These are phyloP conservation scores for Moniliella sp. DNA, from an alignment of 1,284 basidiomycete species.

Conservation along the genomic window DNA sequence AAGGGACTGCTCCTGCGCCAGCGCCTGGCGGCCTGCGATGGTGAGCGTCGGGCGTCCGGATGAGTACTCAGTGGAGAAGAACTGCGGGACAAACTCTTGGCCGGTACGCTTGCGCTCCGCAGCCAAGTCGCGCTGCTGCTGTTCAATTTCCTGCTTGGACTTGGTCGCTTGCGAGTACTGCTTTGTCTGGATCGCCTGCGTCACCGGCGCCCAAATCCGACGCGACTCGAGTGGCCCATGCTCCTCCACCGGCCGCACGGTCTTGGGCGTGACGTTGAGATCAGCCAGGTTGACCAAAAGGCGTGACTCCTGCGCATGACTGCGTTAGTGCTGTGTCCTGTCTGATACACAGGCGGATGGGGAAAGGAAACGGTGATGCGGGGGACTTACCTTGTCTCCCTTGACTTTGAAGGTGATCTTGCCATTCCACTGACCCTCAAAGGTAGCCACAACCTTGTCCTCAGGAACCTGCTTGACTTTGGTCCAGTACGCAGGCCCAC, in stretches of 20 bases:
- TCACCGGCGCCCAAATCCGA: constrained; percentile 64
- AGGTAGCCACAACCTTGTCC: constrained; percentile 52
- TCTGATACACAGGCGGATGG: constrained; percentile 2
- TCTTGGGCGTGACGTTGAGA: constrained; percentile 57
- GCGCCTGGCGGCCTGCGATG: constrained; percentile 30
- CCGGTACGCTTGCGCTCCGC: constrained; percentile 17
- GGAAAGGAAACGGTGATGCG: constrained; percentile 11
- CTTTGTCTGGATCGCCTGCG: constrained; percentile 48
- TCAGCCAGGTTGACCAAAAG: constrained; percentile 57
- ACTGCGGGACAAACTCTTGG: constrained; percentile 47
- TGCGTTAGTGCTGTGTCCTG: background rate
- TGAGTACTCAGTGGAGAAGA: constrained; percentile 52
- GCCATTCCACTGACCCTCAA: constrained; percentile 74
- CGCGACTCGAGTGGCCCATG: constrained; percentile 65
- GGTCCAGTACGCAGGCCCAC: constrained; percentile 47
- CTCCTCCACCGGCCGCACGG: constrained; percentile 55
- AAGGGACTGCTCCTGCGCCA: constrained; percentile 34
- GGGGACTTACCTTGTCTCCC: constrained; percentile 39
- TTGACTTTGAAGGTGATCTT: constrained; percentile 58
- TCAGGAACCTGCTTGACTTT: constrained; percentile 72
- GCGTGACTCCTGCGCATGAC: constrained; percentile 41
- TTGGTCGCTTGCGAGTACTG: constrained; percentile 43
- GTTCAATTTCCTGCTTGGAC: constrained; percentile 25
- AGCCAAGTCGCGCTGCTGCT: constrained; percentile 18
- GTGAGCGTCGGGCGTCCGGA: constrained; percentile 58